Evolutionary conservation across 441 rosid genomes (phyloP).

Genomic region (Pelargonium australe): DNA sequence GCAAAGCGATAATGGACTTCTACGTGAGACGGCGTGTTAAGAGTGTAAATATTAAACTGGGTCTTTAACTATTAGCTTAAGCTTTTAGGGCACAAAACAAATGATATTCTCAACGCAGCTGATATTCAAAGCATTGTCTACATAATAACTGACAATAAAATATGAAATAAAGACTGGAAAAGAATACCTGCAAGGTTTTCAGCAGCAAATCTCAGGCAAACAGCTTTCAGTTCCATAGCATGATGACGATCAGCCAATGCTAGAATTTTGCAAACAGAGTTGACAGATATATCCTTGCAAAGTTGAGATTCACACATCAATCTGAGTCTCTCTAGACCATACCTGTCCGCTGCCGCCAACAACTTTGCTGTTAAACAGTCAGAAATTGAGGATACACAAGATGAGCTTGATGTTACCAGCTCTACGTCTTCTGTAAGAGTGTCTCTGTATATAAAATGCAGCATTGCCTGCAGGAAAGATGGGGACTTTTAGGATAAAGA

Average conservation of each 20-base stretch:
- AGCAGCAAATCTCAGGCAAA: slow-evolving; percentile 77
- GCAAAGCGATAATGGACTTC: no score
- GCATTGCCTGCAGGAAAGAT: slow-evolving; percentile 54
- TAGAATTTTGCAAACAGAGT: slow-evolving; percentile 78
- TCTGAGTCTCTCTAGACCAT: slow-evolving; percentile 74
- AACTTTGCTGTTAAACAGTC: slow-evolving; percentile 62
- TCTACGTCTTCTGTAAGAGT: slow-evolving; percentile 70
- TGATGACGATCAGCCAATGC: slow-evolving; percentile 93
- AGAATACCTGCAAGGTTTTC: slow-evolving; percentile 55
- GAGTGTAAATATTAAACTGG: no score
- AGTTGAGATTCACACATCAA: slow-evolving; percentile 62
- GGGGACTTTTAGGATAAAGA: not conserved
- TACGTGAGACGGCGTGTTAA: no score
- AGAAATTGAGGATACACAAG: slow-evolving; percentile 28
- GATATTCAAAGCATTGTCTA: not conserved
- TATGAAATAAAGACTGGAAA: not conserved
- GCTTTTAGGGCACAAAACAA: not conserved
- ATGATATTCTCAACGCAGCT: not conserved
- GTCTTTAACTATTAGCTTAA: no score
- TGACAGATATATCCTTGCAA: slow-evolving; percentile 66
- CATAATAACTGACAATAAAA: slow-evolving; percentile 11
- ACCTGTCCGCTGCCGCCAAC: slow-evolving; percentile 92
- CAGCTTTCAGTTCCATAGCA: slow-evolving; percentile 65
- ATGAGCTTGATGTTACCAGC: slow-evolving; percentile 38
- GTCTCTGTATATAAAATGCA: slow-evolving; percentile 82